These are phyloP conservation scores for Tulasnella sp. DNA, from an alignment of 768 basidiomycete species.

Conservation along the genomic window DNA sequence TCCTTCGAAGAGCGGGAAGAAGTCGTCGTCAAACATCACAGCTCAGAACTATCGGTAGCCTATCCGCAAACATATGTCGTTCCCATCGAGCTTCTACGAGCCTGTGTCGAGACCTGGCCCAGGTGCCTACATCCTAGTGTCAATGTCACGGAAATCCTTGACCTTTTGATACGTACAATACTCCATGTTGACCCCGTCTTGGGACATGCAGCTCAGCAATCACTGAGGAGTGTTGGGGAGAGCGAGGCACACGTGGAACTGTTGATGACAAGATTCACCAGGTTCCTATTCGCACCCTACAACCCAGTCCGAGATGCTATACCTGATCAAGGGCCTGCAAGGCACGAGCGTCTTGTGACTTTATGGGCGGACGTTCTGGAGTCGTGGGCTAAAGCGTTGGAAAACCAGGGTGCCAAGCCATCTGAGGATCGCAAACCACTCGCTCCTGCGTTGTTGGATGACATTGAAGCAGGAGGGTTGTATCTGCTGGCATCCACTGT, in stretches of 20 bases:
- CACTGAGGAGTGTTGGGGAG: slow-evolving; percentile 60
- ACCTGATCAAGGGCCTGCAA: slow-evolving; percentile 22
- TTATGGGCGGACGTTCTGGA: slow-evolving; percentile 67
- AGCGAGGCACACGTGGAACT: slow-evolving; percentile 41
- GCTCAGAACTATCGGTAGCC: slow-evolving; percentile 39
- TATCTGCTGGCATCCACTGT: slow-evolving; percentile 49
- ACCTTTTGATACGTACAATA: slow-evolving; percentile 70
- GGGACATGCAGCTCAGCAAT: slow-evolving; percentile 50
- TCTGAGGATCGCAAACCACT: slow-evolving; percentile 28
- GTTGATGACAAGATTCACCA: slow-evolving; percentile 51
- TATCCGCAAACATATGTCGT: slow-evolving; percentile 50
- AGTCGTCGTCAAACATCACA: slow-evolving; percentile 55
- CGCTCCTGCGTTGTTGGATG: slow-evolving; percentile 37
- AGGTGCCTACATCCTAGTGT: slow-evolving; percentile 51
- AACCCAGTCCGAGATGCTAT: slow-evolving; percentile 12
- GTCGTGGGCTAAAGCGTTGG: slow-evolving; percentile 39
- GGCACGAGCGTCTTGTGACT: slow-evolving; percentile 50
- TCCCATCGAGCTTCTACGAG: slow-evolving; percentile 57
- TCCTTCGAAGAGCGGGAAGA: slow-evolving; percentile 59
- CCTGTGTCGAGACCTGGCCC: slow-evolving; percentile 75
- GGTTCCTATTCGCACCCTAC: slow-evolving; percentile 58
- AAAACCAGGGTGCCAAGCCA: slow-evolving; percentile 11
- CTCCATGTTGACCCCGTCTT: slow-evolving; percentile 72
- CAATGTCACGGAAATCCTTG: slow-evolving; percentile 47
- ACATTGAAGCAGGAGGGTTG: slow-evolving; percentile 58